phyloP scores from a whole-genome alignment of 495 filamentous ascomycete genomes.

The Aspergillus carlsbadensis region DNA sequence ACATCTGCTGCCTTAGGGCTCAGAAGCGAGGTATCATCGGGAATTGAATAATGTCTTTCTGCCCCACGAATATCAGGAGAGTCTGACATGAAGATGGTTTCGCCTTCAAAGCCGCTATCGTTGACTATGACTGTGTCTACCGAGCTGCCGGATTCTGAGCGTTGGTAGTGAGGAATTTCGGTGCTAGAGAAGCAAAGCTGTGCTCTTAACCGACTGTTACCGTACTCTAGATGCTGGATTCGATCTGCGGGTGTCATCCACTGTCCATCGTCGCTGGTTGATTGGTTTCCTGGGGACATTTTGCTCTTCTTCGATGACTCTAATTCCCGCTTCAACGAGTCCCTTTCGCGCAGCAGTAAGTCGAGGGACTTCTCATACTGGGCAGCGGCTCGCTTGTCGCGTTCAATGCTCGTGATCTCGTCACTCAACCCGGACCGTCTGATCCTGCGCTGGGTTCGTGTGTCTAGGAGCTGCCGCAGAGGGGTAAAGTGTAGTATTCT shows the following conservation, averaged over 20 bases:
- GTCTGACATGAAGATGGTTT: slow-evolving; percentile 31
- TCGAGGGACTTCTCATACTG: slow-evolving; percentile 53
- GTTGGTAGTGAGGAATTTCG: slow-evolving; percentile 2
- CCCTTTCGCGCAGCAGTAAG: slow-evolving; percentile 32
- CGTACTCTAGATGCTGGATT: slow-evolving; percentile 21
- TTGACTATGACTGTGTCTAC: slow-evolving; percentile 33
- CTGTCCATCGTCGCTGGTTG: slow-evolving; percentile 22
- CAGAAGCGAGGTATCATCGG: slow-evolving; percentile 23
- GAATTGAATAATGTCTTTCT: slow-evolving; percentile 4
- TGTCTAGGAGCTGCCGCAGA: slow-evolving; percentile 66
- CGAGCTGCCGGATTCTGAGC: slow-evolving; percentile 12
- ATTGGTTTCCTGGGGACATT: slow-evolving; percentile 28
- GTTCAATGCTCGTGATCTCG: slow-evolving; percentile 66
- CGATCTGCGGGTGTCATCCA: slow-evolving; percentile 25
- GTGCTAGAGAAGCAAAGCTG: slow-evolving; percentile 17
- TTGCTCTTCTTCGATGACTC: slow-evolving; percentile 36
- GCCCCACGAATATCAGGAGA: slow-evolving; percentile 34
- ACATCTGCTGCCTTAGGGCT: slow-evolving; percentile 6
- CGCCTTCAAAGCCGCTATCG: slow-evolving; percentile 27
- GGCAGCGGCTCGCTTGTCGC: slow-evolving; percentile 50
- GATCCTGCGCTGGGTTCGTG: slow-evolving; percentile 68
- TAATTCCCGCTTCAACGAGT: slow-evolving; percentile 52
- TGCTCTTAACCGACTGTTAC: slow-evolving; percentile 20
- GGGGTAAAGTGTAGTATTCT: slow-evolving; percentile 60
- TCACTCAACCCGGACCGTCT: slow-evolving; percentile 71